Evolutionary conservation across 192 early-diverging fungal species (phyloP), one percentile per base, ranked within the genome.

Genomic region (Backusella liffmaniae): DNA sequence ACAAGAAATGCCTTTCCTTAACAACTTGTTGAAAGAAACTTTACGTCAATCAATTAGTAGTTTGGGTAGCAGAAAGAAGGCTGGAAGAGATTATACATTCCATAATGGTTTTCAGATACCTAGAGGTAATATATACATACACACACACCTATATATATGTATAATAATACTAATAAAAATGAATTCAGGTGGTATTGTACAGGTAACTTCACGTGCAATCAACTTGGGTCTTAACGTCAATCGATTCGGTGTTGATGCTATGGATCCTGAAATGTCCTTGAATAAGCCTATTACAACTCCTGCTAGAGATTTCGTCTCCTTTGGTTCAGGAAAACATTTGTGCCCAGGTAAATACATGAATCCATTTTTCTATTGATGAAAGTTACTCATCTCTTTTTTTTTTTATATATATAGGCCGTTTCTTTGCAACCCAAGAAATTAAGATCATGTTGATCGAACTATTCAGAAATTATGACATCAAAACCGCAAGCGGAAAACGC

Each of bases 381-480:
- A 21, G 8, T 53, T 21, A 8, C 21, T 21, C 8, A n/a, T 21
- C 23, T 53, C 21, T 23, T 8, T 9, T 23, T 4, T 53, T 7
- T 9, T 53, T 0, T 56, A 21, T 56, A 56, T 53, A 0, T 56
- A 21, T 56, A 56, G 53, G 56, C 9, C 69, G 79, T n/a, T 80
- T 76, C 74, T 80, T 80, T 67, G 79, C 79, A 18, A 37, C 76
- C 13, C 75, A 76, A 4, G 79, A 80, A 67, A 80, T 80, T 34
- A 76, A 80, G 36, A 53, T 80, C 16, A 42, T 68, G 1, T 37
- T 76, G 18, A 30, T 76, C 2, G 37, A 67, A 8, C 15, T 80
- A 13, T 37, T 80, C 26, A 41, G 41, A 10, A 44, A 73, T 4
- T 80, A 72, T 26, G 73, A 80, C 6, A 67, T 80, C 7, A 56